A percentile compares a stretch with the other conserved stretches of the same genome.
Evolutionary conservation across 2,329 filamentous ascomycete genomes (phyloP).

Genomic region (Teratosphaeria pseudoeucalypti): DNA sequence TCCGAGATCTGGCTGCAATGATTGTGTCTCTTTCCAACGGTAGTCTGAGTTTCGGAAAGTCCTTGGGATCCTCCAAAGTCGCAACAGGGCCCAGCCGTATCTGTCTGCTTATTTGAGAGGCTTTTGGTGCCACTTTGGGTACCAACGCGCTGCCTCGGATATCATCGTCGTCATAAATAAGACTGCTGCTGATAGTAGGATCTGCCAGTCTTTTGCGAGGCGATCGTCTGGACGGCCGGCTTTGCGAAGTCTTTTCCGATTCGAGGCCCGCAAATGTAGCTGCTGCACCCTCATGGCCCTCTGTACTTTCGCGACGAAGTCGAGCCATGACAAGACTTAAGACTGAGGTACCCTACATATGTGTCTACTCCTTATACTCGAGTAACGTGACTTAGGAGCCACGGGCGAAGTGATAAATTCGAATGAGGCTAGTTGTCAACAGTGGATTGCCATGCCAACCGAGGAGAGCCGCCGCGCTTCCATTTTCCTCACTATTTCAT

Average conservation of each 20-base stretch:
- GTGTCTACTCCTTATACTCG: neutral
- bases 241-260: neutral
- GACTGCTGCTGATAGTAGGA: neutral
- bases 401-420: neutral
- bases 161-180: neutral
- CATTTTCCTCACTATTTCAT: too few relatives aligned
- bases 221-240: neutral
- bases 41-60: neutral
- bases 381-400: neutral
- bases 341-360: neutral
- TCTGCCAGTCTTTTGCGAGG: neutral
- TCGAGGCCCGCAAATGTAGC: neutral
- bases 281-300: neutral
- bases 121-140: neutral
- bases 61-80: neutral
- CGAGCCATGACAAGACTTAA: slow-evolving; percentile 1
- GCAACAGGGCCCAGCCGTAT: slow-evolving; percentile 4
- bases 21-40: neutral
- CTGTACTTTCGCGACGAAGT: neutral
- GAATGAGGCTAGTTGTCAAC: neutral
- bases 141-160: neutral
- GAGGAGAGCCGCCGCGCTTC: neutral
- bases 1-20: neutral
- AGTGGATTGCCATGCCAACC: neutral
- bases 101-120: slow-evolving; percentile 2